Conservation (phyloP, 495 filamentous ascomycete genomes). For the Aspergillus olivimuriae region DNA sequence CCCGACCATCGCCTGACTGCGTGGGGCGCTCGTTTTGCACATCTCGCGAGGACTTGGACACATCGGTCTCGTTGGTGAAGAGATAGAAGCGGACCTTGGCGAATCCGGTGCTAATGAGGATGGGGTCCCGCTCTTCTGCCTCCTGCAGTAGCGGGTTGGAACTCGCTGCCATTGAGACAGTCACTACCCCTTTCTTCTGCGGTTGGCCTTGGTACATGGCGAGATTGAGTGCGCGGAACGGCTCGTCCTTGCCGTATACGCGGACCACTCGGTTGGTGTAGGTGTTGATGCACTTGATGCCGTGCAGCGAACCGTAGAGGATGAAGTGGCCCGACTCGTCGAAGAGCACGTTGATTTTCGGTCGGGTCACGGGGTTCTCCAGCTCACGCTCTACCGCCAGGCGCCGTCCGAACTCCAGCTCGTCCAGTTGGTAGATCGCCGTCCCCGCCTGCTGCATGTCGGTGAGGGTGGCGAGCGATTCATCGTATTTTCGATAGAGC, state of each 20-base stretch:
- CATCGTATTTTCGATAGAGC: constrained; percentile 87
- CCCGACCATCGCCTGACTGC: constrained; percentile 24
- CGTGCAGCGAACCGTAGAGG: constrained; percentile 85
- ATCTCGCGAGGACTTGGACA: constrained; percentile 81
- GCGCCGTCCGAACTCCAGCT: constrained; percentile 86
- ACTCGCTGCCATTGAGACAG: constrained; percentile 95
- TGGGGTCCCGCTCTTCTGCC: constrained; percentile 85
- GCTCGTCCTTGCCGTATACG: constrained; percentile 82
- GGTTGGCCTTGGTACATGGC: constrained; percentile 94
- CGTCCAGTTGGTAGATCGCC: constrained; percentile 67
- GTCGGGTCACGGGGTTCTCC: constrained; percentile 58
- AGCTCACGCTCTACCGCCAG: constrained; percentile 84
- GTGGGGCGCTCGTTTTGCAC: constrained; percentile 91
- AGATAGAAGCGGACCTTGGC: constrained; percentile 96
- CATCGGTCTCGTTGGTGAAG: constrained; percentile 84
- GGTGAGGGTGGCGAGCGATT: constrained; percentile 76
- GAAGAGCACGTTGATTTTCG: constrained; percentile 79
- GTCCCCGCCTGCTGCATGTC: constrained; percentile 95
- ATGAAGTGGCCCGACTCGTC: constrained; percentile 96
- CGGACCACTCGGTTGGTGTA: constrained; percentile 86
- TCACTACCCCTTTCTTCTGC: constrained; percentile 82
- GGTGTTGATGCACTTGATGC: constrained; percentile 90
- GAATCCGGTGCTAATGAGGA: constrained; percentile 75
- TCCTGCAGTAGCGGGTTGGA: constrained; percentile 90
- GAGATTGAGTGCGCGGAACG: constrained; percentile 73